Base-by-base conservation (phyloP, 2,329 filamentous ascomycete genomes). In the Fusarium begoniae region DNA sequence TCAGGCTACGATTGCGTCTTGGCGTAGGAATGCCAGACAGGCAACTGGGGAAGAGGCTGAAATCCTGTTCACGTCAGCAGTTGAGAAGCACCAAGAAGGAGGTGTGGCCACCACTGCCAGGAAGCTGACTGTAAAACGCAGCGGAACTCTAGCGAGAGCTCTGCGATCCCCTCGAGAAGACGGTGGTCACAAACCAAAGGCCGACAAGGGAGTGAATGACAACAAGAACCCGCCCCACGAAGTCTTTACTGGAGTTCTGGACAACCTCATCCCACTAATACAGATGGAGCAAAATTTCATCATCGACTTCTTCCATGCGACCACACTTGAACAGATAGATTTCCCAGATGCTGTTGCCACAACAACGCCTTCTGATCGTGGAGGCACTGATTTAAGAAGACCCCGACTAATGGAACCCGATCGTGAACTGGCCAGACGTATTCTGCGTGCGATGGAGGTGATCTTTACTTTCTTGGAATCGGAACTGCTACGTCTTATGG, bases 231-330 rank as follows among this genome's bases (percentile, higher is more conserved):
- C 93, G 74, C 90, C 94, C 1, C 96, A 91, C 76, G 95, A 98
- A 82, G 90, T 94, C 6, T 98, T 98, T 82, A 87, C 90, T 2
- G 91, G 91, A 43, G 90, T 94, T 18, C 84, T 98, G 70, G 93
- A 96, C 65, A 94, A 98, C 78, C 90, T 96, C 73, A 85, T 95
- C 50, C 94, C 93, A 11, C 87, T 97, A 63, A 91, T 98, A 66
- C 92, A 94, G 76, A 95, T 96, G 81, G 96, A 99, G 83, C 96
- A 99, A 81, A 98, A 98, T 80, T 99, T 98, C 80, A 87, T 98
- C 55, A 91, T 98, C n/a, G 94, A 97, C 76, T 96, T 98, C 82
- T 98, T 98, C 88, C 96, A 98, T 77, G 90, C 96, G 32, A 94
- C 93, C n/a, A 97, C 94, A 5, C 87, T 96, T 35, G 92, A 95